These are phyloP conservation scores for Suhomyces emberorum DNA, from an alignment of 805 yeast genomes.

Conservation along the genomic window DNA sequence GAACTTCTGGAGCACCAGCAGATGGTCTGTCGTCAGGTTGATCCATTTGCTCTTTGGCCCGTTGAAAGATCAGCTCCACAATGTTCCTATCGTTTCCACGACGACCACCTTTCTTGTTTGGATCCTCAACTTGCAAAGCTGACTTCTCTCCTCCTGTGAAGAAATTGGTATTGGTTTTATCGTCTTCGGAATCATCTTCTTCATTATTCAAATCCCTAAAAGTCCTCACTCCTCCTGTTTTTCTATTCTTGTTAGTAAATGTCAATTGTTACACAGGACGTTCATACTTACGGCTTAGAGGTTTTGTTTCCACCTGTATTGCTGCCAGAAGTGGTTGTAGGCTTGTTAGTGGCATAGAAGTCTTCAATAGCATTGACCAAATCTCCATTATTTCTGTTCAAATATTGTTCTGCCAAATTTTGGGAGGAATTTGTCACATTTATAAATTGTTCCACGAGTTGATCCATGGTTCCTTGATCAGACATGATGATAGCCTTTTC, in stretches of 20 bases:
- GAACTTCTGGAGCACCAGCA: conserved; percentile 19
- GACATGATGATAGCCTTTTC: conserved; percentile 15
- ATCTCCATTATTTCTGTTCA: conserved; percentile 34
- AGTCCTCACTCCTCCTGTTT: conserved; percentile 30
- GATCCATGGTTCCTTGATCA: conserved; percentile 7
- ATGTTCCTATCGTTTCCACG: conserved; percentile 38
- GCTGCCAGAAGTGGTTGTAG: conserved; percentile 8
- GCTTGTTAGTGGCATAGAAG: conserved; percentile 26
- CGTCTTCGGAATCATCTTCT: conserved; percentile 50
- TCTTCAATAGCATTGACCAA: conserved; percentile 41
- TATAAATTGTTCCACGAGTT: conserved; percentile 31
- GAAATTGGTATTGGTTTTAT: conserved; percentile 50
- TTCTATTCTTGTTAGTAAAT: conserved; percentile 1
- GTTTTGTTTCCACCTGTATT: conserved; percentile 3
- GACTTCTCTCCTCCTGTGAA: conserved; percentile 75
- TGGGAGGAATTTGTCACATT: conserved; percentile 33
- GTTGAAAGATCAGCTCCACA: conserved; percentile 64
- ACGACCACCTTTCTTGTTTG: conserved; percentile 37
- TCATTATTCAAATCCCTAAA: conserved; percentile 38
- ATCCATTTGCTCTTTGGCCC: conserved; percentile 50
- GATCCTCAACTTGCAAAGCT: conserved; percentile 76
- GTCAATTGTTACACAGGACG: background rate
- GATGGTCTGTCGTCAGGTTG: conserved; percentile 36
- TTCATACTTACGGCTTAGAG: conserved; percentile 3
- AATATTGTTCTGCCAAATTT: conserved; percentile 39